phyloP scores from a whole-genome alignment of 495 filamentous ascomycete genomes.

The Xylaria longipes region DNA sequence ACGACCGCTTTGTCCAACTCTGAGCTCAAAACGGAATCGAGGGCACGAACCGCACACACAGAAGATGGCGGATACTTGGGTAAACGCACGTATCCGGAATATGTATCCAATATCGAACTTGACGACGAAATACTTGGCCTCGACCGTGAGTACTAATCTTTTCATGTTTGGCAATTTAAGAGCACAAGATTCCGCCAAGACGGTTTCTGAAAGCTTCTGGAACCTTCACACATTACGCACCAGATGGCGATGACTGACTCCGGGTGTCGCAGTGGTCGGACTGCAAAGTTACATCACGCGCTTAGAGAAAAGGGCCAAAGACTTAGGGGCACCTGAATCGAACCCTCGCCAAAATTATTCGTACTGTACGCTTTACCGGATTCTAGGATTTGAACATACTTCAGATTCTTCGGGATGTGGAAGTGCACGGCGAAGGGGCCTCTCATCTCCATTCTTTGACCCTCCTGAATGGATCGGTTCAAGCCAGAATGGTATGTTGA shows the following conservation, averaged over 20 bases:
- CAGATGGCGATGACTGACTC: no score
- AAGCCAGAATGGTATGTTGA: background rate
- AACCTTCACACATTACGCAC: no score
- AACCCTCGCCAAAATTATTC: background rate
- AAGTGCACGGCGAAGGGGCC: background rate
- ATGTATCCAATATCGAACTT: background rate
- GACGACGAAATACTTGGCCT: background rate
- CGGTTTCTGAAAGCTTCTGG: no score
- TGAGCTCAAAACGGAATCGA: background rate
- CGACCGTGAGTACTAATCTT: no score
- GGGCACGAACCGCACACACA: background rate
- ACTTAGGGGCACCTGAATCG: background rate
- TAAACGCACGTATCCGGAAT: background rate
- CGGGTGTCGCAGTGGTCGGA: no score
- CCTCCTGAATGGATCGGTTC: background rate
- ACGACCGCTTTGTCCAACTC: no score
- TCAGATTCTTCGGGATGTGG: background rate
- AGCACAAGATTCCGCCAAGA: no score
- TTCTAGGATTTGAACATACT: background rate
- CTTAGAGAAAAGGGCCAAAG: background rate
- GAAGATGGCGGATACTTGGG: background rate
- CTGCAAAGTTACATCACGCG: background rate
- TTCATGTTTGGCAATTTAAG: no score
- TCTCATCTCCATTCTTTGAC: background rate
- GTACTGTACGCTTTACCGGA: background rate